Conservation (phyloP, 805 yeast species). For the Lipomyces kockii region DNA sequence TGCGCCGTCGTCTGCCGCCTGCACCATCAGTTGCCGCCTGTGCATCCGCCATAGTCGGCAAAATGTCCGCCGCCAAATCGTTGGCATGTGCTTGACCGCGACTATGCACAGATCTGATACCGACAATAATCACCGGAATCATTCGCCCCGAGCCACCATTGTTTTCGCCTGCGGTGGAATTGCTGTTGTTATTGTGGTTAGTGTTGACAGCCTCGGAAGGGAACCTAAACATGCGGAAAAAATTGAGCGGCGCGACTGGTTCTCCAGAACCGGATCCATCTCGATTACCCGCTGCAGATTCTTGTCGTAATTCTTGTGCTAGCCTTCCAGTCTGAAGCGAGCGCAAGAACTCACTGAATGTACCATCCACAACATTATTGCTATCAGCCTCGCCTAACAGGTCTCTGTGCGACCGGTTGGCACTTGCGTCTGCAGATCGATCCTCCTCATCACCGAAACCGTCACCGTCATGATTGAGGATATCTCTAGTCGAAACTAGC, state of each 20-base stretch:
- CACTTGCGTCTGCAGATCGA: neutral
- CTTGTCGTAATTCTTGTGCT: constrained; percentile 47
- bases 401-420: neutral
- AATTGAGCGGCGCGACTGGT: constrained; percentile 38
- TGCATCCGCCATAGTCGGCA: constrained; percentile 4
- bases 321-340: constrained; percentile 51
- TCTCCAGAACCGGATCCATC: constrained; percentile 13
- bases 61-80: neutral
- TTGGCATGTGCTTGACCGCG: neutral
- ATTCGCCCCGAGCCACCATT: constrained; percentile 27
- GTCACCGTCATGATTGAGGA: constrained; percentile 14
- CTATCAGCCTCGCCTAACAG: constrained; percentile 9
- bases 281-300: constrained; percentile 28
- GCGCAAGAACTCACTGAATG: constrained; percentile 53
- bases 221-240: constrained; percentile 47
- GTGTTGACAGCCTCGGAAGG: constrained; percentile 43
- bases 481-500: neutral
- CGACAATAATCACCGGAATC: constrained; percentile 56
- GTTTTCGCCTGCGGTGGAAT: constrained; percentile 3
- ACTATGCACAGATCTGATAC: constrained; percentile 50
- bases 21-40: constrained; percentile 21
- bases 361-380: constrained; percentile 45
- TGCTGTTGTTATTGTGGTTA: constrained; percentile 8
- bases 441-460: constrained; percentile 17
- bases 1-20: constrained; percentile 20